Conservation (phyloP, 306 rosid genomes). For the Parietaria judaica region DNA sequence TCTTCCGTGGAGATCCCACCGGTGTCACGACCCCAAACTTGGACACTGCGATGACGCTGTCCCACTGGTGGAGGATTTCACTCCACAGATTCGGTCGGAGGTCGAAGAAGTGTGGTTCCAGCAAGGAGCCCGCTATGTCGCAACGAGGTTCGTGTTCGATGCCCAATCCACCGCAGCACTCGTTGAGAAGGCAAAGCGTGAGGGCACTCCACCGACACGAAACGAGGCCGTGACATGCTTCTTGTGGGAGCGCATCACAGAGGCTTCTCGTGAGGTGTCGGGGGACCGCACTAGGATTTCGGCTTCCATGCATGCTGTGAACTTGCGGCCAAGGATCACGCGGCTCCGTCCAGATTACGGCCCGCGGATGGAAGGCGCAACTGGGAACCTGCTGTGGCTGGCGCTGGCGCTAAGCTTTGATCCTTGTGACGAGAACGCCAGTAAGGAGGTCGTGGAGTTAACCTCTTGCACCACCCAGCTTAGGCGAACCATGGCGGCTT, state of each 20-base stretch:
- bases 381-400: conserved; percentile 27
- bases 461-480: neutral
- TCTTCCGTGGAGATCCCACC: conserved; percentile 14
- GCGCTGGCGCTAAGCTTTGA: neutral
- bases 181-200: conserved; percentile 20
- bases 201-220: conserved; percentile 22
- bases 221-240: conserved; percentile 33
- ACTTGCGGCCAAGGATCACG: conserved; percentile 38
- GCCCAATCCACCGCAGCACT: conserved; percentile 17
- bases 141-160: conserved; percentile 36
- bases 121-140: conserved; percentile 18
- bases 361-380: conserved; percentile 1
- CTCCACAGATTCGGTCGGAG: conserved; percentile 3
- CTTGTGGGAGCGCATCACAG: conserved; percentile 32
- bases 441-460: neutral
- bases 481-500: conserved; percentile 7
- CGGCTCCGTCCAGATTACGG: neutral
- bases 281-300: conserved; percentile 11
- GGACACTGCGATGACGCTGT: conserved; percentile 13
- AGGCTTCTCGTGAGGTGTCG: conserved; percentile 17
- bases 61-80: conserved; percentile 33
- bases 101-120: conserved; percentile 16
- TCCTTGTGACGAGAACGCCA: neutral
- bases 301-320: conserved; percentile 24
- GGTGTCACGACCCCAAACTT: conserved; percentile 23